These are phyloP conservation scores for Diplogelasinospora grovesii DNA, from an alignment of 495 filamentous ascomycete genomes.

Conservation along the genomic window DNA sequence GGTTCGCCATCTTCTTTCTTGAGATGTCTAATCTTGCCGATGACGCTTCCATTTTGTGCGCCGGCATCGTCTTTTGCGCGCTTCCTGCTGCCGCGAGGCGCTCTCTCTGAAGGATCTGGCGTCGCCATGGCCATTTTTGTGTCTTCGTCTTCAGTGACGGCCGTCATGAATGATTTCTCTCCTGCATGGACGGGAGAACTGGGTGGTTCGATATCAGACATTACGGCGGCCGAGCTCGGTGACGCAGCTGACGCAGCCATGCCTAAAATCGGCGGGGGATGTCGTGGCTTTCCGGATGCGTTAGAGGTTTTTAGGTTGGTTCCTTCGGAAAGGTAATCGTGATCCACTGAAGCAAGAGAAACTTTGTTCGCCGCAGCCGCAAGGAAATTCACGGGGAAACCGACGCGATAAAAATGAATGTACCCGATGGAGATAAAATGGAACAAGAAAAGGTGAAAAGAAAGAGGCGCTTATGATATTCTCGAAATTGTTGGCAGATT, in stretches of 20 bases:
- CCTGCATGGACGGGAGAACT: slow-evolving; percentile 24
- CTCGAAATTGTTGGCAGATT: too few relatives aligned
- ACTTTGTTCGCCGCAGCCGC: too few relatives aligned
- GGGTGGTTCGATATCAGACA: slow-evolving; percentile 25
- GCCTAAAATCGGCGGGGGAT: slow-evolving; percentile 7
- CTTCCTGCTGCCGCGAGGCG: slow-evolving; percentile 27
- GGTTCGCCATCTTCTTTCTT: slow-evolving; percentile 98
- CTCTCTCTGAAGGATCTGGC: slow-evolving; percentile 25
- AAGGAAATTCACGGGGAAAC: too few relatives aligned
- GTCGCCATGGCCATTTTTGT: slow-evolving; percentile 25
- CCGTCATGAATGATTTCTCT: slow-evolving; percentile 31
- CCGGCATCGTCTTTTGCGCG: slow-evolving; percentile 28
- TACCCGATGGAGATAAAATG: background rate
- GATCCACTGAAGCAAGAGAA: too few relatives aligned
- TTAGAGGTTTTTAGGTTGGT: too few relatives aligned
- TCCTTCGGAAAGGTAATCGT: too few relatives aligned
- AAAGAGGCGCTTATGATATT: background rate
- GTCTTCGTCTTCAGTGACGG: slow-evolving; percentile 29
- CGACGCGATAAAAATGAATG: too few relatives aligned
- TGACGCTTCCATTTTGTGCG: slow-evolving; percentile 37
- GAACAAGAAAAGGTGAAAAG: background rate
- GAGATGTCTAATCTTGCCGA: slow-evolving; percentile 88
- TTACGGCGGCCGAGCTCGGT: slow-evolving; percentile 20
- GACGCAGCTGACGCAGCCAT: slow-evolving; percentile 31
- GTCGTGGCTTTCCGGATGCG: too few relatives aligned